Conservation (phyloP, 306 rosid genomes). For the Cicer pinnatifidum region DNA sequence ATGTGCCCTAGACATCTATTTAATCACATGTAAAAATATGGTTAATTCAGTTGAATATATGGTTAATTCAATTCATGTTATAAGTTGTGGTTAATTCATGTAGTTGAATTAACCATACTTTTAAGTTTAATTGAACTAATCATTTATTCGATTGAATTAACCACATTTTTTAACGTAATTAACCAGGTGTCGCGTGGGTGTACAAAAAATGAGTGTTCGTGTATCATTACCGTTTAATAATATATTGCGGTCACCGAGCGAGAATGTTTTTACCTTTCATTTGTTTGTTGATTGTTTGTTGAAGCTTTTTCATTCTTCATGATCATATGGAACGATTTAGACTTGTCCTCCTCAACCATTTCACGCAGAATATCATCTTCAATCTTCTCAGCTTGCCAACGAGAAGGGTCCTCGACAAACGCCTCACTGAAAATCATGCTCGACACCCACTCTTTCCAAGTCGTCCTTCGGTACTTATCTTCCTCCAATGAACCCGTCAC, state of each 20-base stretch:
- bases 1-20: no score
- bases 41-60: no score
- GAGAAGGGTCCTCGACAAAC: slow-evolving; percentile 88
- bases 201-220: no score
- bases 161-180: no score
- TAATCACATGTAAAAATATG: no score
- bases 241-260: not conserved
- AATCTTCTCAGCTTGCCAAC: slow-evolving; percentile 86
- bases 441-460: slow-evolving; percentile 97
- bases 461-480: slow-evolving; percentile 74
- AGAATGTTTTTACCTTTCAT: slow-evolving; percentile 53
- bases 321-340: slow-evolving; percentile 85
- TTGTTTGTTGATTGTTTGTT: slow-evolving; percentile 64
- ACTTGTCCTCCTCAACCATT: slow-evolving; percentile 80
- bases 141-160: no score
- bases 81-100: no score
- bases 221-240: not conserved
- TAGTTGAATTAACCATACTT: no score
- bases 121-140: no score
- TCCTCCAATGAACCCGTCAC: slow-evolving; percentile 86
- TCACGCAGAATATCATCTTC: slow-evolving; percentile 87
- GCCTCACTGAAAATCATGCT: slow-evolving; percentile 95
- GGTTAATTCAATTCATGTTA: no score
- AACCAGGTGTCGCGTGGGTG: no score
- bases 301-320: slow-evolving; percentile 96